A percentile compares a stretch with the other conserved stretches of the same genome.
Conservation (phyloP, 179 eudicot species). For the Monotropa hypopitys region DNA sequence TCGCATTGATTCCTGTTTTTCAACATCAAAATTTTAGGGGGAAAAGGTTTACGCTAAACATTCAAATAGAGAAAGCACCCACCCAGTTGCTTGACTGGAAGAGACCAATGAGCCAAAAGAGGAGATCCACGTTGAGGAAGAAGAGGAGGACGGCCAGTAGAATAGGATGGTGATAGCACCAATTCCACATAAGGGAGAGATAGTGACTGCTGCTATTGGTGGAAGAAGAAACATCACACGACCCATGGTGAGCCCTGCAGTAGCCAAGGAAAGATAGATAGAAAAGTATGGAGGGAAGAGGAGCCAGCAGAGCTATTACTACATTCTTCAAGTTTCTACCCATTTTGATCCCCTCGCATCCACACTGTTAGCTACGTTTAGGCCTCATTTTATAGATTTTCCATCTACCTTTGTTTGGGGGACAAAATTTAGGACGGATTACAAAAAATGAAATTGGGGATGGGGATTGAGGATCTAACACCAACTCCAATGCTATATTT, state of each 20-base stretch:
- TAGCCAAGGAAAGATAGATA: slow-evolving; percentile 46
- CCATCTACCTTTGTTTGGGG: not conserved
- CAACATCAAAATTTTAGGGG: too few relatives aligned
- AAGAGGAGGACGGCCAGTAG: slow-evolving; percentile 55
- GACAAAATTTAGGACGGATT: not conserved
- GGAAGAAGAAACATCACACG: not conserved
- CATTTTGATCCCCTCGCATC: not conserved
- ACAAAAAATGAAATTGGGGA: too few relatives aligned
- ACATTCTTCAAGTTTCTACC: slow-evolving; percentile 37
- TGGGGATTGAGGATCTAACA: too few relatives aligned
- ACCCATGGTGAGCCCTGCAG: slow-evolving; percentile 9
- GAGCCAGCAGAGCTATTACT: slow-evolving; percentile 40
- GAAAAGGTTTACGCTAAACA: not conserved
- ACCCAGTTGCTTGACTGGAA: slow-evolving; percentile 87
- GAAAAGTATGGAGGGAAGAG: slow-evolving; percentile 68
- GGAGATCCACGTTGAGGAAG: slow-evolving; percentile 65
- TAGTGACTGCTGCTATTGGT: not conserved
- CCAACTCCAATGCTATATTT: too few relatives aligned
- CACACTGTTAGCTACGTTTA: not conserved
- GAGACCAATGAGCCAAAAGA: slow-evolving; percentile 68
- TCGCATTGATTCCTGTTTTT: too few relatives aligned
- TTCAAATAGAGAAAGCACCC: not conserved
- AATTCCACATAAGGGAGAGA: slow-evolving; percentile 35
- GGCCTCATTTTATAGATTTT: not conserved
- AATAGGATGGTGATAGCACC: slow-evolving; percentile 72